Conservation (phyloP, 495 filamentous ascomycete genomes). For the Lophium mytilinum region DNA sequence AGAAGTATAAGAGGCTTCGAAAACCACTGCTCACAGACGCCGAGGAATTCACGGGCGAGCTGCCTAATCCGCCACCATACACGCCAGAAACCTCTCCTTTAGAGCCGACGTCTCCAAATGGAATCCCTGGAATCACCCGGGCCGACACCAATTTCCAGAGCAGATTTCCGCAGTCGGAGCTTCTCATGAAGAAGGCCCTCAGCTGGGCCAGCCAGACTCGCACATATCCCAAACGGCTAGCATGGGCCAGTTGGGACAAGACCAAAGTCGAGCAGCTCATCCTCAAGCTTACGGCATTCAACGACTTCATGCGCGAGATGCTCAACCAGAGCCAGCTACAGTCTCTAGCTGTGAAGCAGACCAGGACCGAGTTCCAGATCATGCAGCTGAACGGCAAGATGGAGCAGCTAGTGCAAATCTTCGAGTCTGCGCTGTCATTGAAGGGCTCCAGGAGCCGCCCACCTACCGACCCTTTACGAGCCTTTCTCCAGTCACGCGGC, state of each 20-base stretch:
- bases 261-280: constrained; percentile 23
- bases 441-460: constrained; percentile 1
- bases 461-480: constrained; percentile 13
- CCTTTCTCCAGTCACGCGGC: constrained; percentile 14
- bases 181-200: constrained; percentile 21
- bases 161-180: constrained; percentile 23
- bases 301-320: constrained; percentile 29
- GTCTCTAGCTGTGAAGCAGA: constrained; percentile 21
- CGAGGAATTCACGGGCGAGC: constrained; percentile 5
- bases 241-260: constrained; percentile 26
- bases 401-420: constrained; percentile 25
- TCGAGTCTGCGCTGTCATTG: constrained; percentile 16
- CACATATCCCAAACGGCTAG: constrained; percentile 15
- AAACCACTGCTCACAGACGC: constrained; percentile 19
- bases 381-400: constrained; percentile 28
- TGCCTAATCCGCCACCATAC: constrained; percentile 16
- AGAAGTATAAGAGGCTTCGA: constrained; percentile 23
- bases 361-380: constrained; percentile 27
- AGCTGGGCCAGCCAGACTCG: constrained; percentile 14
- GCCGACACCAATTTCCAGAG: constrained; percentile 18
- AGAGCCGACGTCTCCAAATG: not conserved
- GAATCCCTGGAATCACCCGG: constrained; percentile 7
- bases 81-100: not conserved
- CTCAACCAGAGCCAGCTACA: constrained; percentile 21
- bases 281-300: constrained; percentile 22